Conservation (phyloP, 495 filamentous ascomycete species). For the Lasiosphaeria ovina region DNA sequence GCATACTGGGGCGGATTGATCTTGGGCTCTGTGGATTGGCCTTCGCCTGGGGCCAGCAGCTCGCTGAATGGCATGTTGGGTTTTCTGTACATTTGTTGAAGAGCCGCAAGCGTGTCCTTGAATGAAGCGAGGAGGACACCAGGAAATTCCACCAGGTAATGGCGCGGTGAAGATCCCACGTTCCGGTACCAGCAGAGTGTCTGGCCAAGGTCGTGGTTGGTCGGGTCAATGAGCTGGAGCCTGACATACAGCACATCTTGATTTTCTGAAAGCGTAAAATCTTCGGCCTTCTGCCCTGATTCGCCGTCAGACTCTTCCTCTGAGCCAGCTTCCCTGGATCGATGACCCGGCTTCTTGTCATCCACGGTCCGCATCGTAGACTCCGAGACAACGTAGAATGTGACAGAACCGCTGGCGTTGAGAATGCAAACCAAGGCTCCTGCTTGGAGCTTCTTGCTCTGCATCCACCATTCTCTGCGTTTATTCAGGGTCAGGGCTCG, state of each 20-base stretch:
- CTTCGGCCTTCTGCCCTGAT: not conserved
- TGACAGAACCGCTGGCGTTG: constrained; percentile 39
- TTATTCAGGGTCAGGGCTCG: constrained; percentile 30
- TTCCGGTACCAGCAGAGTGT: constrained; percentile 27
- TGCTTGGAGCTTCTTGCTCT: constrained; percentile 53
- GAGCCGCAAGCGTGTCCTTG: constrained; percentile 59
- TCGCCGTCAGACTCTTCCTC: not conserved
- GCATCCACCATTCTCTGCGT: constrained; percentile 60
- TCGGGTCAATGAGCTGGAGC: constrained; percentile 30
- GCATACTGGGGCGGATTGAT: constrained; percentile 7
- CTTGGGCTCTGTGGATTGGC: not conserved
- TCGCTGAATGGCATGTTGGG: constrained; percentile 59
- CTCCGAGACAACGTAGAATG: constrained; percentile 57
- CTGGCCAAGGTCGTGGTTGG: constrained; percentile 30
- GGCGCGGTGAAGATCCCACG: constrained; percentile 19
- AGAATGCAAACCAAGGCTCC: constrained; percentile 61
- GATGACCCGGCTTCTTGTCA: constrained; percentile 1
- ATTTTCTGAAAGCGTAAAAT: constrained; percentile 24
- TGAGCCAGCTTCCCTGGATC: not conserved
- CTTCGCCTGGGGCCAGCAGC: constrained; percentile 48
- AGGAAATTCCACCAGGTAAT: constrained; percentile 66
- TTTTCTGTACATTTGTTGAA: constrained; percentile 56
- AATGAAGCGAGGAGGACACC: constrained; percentile 67
- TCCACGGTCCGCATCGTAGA: constrained; percentile 22
- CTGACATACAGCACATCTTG: constrained; percentile 26